Base-by-base conservation (phyloP, 176 grass and related monocot species). In the Lolium rigidum region DNA sequence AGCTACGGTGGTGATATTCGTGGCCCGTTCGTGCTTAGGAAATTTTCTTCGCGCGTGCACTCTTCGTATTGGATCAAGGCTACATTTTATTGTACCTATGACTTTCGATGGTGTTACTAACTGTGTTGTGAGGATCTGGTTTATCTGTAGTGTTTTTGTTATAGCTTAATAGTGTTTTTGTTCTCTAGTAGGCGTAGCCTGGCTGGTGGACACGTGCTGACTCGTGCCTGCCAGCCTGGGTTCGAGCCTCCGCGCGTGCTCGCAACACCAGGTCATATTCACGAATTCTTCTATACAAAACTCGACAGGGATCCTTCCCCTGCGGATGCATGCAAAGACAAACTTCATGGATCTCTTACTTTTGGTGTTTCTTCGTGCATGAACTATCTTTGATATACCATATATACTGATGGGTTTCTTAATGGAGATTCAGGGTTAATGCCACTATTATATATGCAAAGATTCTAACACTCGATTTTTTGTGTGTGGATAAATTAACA, bases 361-460 rank as follows among this genome's bases (percentile, higher is more conserved):
- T 56, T 1, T 0, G 6, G 18, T 77, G 9, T 6, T 6, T 26
- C n/a, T 46, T 77, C 43, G 77, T 86, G 39, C 49, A 78, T 2
- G 5, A 63, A 86, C 17, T 69, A 69, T 69, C 35, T 20, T 20
- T 35, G 65, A 69, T 69, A 39, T 39, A 39, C 16, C 14, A 59
- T 6, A 59, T 6, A 12, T 20, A 41, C 37, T 26, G 51, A 10
- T 70, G 74, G 59, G 49, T 21, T 60, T 17, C 37, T 69, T 62
- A 41, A 50, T 72, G 41, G 63, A 15, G 22, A 85, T 86, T 82
- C 39, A 25, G 22, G 6, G n/a, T 82, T 61, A 76, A 77, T 15
- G 10, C 10, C 35, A 0, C 13, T 75, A 17, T 75, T 80, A 41
- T 68, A 60, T 14, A 56, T 17, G 16, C n/a, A 62, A 72, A 5